Evolutionary conservation across 192 early-diverging fungal species (phyloP), one percentile per base, ranked within the genome.

Genomic region (Entophlyctis luteolus): DNA sequence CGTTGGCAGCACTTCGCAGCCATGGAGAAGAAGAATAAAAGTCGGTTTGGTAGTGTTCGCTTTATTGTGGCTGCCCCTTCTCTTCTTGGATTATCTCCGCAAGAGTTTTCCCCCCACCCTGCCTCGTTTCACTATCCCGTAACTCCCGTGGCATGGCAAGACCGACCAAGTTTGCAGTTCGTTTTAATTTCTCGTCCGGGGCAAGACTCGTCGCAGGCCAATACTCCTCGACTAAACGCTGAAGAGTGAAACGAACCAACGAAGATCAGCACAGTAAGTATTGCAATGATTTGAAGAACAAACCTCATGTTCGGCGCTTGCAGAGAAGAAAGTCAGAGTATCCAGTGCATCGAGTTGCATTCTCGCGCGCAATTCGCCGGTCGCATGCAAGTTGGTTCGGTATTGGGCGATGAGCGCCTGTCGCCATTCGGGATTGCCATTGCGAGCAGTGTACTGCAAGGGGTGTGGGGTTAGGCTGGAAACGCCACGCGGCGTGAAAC

Each of bases 141-240:
- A 63, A 33, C 37, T 6, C 6, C 1, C 47, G 28, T 28, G 60
- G 60, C 60, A 63, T 63, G 3, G 23, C 16, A 6, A 63, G 47
- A 3, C 60, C 60, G 6, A 63, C 60, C 42, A 63, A 22, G 8
- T 32, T 32, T 8, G 60, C 60, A 22, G 60, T 63, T 10, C 60
- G 14, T 10, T 10, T 10, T 10, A 49, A n/a, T 33, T 63, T 63
- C 25, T 63, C 60, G 12, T 25, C 25, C 34, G n/a, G 23, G 16
- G 60, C 50, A 5, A 63, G 31, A 20, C n/a, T 18, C 22, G 60
- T 49, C 1, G 60, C 60, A 14, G 60, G 60, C 60, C 60, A 63
- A 33, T 63, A 63, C 16, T 63, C 60, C 18, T 63, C 60, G 12
- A 63, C 36, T 10, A 63, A 33, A 27, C 60, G 60, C 60, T 63